Percentiles rank a stretch among this genome's conserved stretches.
Conservation (phyloP, 192 early-diverging fungal genomes). For the Radiomyces spectabilis region DNA sequence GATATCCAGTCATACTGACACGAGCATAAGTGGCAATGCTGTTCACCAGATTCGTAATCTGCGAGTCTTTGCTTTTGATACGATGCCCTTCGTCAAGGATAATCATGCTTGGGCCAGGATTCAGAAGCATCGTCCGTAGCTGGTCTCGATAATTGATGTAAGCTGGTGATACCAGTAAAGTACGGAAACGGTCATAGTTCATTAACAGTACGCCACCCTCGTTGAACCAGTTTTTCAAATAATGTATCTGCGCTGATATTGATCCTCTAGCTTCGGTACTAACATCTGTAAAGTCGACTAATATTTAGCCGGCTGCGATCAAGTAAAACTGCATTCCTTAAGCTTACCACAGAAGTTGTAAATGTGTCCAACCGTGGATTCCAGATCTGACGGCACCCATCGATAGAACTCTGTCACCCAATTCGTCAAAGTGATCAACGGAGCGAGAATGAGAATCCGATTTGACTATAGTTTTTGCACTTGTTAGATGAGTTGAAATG, state of each 20-base stretch:
- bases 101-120: slow-evolving; percentile 60
- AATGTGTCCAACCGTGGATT: slow-evolving; percentile 32
- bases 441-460: slow-evolving; percentile 67
- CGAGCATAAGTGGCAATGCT: slow-evolving; percentile 47
- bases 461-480: slow-evolving; percentile 21
- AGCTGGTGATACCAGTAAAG: slow-evolving; percentile 15
- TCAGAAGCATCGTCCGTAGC: slow-evolving; percentile 28
- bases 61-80: slow-evolving; percentile 45
- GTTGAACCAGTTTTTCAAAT: slow-evolving; percentile 48
- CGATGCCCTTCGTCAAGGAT: slow-evolving; percentile 81
- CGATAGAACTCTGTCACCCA: slow-evolving; percentile 66
- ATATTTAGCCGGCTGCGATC: no score
- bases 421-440: slow-evolving; percentile 60
- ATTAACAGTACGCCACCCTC: slow-evolving; percentile 64
- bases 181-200: slow-evolving; percentile 56
- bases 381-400: slow-evolving; percentile 45
- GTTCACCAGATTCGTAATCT: slow-evolving; percentile 8
- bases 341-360: slow-evolving; percentile 34
- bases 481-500: no score
- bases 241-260: no score
- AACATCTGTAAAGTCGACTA: no score
- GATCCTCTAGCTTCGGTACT: no score
- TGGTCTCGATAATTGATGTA: neutral
- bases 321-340: no score
- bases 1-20: slow-evolving; percentile 75